Evolutionary conservation across 306 rosid genomes (phyloP).

Genomic region (Gleditsia sinensis): DNA sequence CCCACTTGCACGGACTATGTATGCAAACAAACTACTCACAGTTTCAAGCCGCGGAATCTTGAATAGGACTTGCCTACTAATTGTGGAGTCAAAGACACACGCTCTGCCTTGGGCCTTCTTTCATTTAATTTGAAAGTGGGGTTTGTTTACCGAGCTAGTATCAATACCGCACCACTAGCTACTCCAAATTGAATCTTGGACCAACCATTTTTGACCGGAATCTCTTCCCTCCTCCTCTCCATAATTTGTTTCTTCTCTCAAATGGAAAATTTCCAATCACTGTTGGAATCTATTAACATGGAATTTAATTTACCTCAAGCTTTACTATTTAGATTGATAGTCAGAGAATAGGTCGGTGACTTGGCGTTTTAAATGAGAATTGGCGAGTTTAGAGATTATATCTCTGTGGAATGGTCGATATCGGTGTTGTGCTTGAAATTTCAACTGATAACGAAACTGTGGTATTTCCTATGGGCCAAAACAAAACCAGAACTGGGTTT

Average conservation of each 20-base stretch:
- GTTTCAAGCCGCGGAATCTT: background rate
- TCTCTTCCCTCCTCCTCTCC: background rate
- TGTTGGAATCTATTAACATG: no score
- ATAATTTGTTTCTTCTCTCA: background rate
- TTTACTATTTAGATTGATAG: no score
- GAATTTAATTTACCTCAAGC: no score
- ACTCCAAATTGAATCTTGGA: slow-evolving; percentile 8
- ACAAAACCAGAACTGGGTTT: slow-evolving; percentile 38
- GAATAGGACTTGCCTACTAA: background rate
- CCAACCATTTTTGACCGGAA: slow-evolving; percentile 35
- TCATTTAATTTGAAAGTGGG: no score
- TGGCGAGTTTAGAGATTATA: no score
- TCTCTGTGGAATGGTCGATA: no score
- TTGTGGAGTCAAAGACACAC: background rate
- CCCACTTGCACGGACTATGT: background rate
- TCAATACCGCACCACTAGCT: background rate
- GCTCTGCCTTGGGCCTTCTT: no score
- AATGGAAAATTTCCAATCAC: no score
- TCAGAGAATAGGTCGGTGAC: no score
- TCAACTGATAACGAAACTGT: slow-evolving; percentile 13
- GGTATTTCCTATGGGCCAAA: slow-evolving; percentile 42
- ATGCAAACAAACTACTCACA: background rate
- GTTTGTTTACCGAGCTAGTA: background rate
- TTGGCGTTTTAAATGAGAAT: no score
- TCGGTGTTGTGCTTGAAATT: background rate